Conservation (phyloP, 164 flowering plant genomes). For the Dillenia turbinata region DNA sequence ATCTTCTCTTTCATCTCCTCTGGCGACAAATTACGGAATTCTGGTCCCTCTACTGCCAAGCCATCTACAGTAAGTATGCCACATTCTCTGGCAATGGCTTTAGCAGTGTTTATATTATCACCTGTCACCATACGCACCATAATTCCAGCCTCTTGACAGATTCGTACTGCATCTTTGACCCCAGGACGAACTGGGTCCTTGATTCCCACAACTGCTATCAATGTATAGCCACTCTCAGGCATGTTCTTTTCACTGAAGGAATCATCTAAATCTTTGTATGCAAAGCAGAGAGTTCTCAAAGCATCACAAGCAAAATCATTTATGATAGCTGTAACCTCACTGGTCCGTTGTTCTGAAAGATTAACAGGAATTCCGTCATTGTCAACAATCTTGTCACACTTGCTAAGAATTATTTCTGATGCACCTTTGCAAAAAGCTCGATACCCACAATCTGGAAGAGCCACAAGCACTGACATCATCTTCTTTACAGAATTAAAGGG, state of each 20-base stretch:
- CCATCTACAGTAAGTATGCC: conserved; percentile 42
- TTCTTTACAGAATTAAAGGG: conserved; percentile 78
- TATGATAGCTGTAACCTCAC: conserved; percentile 26
- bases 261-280: conserved; percentile 35
- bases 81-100: conserved; percentile 56
- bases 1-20: conserved; percentile 28
- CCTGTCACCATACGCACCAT: conserved; percentile 55
- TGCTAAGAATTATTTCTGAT: conserved; percentile 57
- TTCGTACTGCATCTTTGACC: conserved; percentile 40
- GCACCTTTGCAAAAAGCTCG: conserved; percentile 85
- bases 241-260: conserved; percentile 14
- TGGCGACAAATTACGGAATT: conserved; percentile 26
- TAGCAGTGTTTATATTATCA: conserved; percentile 49
- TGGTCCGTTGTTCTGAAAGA: conserved; percentile 24
- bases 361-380: conserved; percentile 20
- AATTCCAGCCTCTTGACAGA: conserved; percentile 45
- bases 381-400: conserved; percentile 36
- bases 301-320: conserved; percentile 42
- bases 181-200: conserved; percentile 57
- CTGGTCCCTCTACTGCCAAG: conserved; percentile 47
- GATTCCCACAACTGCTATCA: conserved; percentile 46
- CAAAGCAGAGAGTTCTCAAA: conserved; percentile 45
- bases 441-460: conserved; percentile 39
- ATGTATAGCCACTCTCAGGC: conserved; percentile 38
- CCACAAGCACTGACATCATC: conserved; percentile 74